These are phyloP conservation scores for Russula earlei DNA, from an alignment of 768 basidiomycete species.

Conservation along the genomic window DNA sequence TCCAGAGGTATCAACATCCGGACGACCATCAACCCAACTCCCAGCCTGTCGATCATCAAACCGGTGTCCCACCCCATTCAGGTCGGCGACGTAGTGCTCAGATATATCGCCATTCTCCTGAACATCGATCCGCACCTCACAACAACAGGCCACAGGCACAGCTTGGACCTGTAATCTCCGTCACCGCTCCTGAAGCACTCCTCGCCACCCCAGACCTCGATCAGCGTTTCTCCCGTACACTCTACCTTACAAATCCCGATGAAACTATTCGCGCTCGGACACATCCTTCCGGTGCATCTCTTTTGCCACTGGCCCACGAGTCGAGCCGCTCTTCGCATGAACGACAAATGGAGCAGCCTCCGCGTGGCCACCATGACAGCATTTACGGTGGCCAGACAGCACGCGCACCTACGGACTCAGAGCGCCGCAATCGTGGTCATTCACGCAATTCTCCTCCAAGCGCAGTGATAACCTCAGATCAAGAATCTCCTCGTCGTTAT, in stretches of 20 bases:
- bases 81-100: neutral
- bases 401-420: neutral
- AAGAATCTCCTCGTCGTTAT: constrained; percentile 8
- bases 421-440: neutral
- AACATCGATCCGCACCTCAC: neutral
- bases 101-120: neutral
- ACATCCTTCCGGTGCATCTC: neutral
- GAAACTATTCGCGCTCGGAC: neutral
- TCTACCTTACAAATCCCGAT: constrained; percentile 17
- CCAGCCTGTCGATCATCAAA: neutral
- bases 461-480: neutral
- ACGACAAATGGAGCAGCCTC: neutral
- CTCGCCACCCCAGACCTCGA: constrained; percentile 5
- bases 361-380: neutral
- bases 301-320: neutral
- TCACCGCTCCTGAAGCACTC: neutral
- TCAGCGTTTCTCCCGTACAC: constrained; percentile 3
- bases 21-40: too few relatives aligned
- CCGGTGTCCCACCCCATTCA: neutral
- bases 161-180: neutral
- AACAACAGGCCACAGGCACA: neutral
- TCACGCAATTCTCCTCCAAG: neutral
- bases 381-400: neutral
- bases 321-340: neutral
- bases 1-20: neutral